Percentiles rank a stretch among this genome's conserved stretches.
phyloP scores from a whole-genome alignment of 2,329 filamentous ascomycete species.

The Xylariales sp. region DNA sequence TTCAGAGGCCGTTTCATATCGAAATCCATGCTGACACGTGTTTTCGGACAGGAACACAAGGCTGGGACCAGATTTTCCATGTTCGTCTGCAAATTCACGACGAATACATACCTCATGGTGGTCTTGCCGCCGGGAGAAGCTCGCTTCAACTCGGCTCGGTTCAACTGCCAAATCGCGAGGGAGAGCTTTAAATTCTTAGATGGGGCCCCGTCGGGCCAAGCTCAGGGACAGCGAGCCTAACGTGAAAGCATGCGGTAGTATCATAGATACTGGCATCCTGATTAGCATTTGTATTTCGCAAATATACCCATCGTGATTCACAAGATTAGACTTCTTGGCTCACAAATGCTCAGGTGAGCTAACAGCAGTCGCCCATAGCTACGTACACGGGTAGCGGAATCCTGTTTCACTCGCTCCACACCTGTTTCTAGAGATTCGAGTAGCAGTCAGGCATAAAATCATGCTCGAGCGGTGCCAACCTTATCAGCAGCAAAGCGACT shows the following conservation, averaged over 20 bases:
- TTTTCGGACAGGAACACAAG: slow-evolving; percentile 70
- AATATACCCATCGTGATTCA: slow-evolving; percentile 31
- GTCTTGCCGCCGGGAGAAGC: slow-evolving; percentile 92
- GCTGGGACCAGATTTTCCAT: slow-evolving; percentile 84
- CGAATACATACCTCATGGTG: slow-evolving; percentile 96
- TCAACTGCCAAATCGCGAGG: slow-evolving; percentile 89
- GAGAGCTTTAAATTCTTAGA: slow-evolving; percentile 81
- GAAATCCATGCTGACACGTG: slow-evolving; percentile 36
- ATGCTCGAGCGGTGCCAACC: too few relatives aligned
- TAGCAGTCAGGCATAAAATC: background rate
- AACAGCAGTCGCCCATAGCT: background rate
- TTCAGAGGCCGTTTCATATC: background rate
- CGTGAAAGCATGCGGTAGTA: too few relatives aligned
- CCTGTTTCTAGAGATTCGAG: background rate
- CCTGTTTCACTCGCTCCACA: background rate
- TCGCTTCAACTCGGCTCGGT: slow-evolving; percentile 87
- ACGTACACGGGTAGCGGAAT: background rate
- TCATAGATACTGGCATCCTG: background rate
- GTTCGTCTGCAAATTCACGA: slow-evolving; percentile 94
- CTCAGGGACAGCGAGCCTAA: slow-evolving; percentile 33
- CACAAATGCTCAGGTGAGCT: background rate
- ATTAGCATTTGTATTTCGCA: slow-evolving; percentile 30
- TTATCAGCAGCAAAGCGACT: background rate
- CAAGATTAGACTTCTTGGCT: slow-evolving; percentile 6
- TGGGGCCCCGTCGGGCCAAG: slow-evolving; percentile 55